Evolutionary conservation across 306 rosid genomes (phyloP).

Genomic region (Arachis stenosperma): DNA sequence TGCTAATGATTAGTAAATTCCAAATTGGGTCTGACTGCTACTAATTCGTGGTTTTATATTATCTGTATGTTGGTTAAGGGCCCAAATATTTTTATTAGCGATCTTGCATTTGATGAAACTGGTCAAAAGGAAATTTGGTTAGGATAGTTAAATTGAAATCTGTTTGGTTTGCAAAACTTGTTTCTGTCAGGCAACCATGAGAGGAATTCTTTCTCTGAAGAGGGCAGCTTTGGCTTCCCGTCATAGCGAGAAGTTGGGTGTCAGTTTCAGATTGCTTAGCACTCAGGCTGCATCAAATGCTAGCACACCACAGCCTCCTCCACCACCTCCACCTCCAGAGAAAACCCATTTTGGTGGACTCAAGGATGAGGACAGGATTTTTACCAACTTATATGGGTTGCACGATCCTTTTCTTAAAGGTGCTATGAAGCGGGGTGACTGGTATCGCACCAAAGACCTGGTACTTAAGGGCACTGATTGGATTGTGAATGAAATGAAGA

Average conservation of each 20-base stretch:
- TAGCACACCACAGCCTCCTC: conserved; percentile 78
- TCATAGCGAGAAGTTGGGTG: conserved; percentile 52
- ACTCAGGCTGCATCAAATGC: conserved; percentile 72
- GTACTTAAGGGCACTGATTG: conserved; percentile 94
- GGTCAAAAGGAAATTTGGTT: neutral
- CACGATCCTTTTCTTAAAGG: conserved; percentile 97
- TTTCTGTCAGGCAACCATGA: conserved; percentile 65
- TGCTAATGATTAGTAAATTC: neutral
- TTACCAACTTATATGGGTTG: conserved; percentile 92
- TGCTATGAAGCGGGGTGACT: conserved; percentile 96
- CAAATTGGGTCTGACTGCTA: conserved; percentile 2
- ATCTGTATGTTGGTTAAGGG: conserved; percentile 5
- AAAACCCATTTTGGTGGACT: conserved; percentile 98
- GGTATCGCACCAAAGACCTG: conserved; percentile 90
- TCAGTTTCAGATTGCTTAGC: conserved; percentile 72
- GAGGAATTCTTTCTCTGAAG: conserved; percentile 65
- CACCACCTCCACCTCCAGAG: conserved; percentile 94
- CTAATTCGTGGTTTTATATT: conserved; percentile 8
- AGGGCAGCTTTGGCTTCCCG: conserved; percentile 56
- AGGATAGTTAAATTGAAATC: conserved; percentile 4
- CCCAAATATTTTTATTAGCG: neutral
- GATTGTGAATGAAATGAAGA: conserved; percentile 97
- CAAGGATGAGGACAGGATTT: conserved; percentile 95
- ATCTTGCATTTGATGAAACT: conserved; percentile 4
- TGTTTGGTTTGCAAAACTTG: conserved; percentile 28